Base-by-base conservation (phyloP, 2,329 filamentous ascomycete genomes). In the Pseudogymnoascus sp. region DNA sequence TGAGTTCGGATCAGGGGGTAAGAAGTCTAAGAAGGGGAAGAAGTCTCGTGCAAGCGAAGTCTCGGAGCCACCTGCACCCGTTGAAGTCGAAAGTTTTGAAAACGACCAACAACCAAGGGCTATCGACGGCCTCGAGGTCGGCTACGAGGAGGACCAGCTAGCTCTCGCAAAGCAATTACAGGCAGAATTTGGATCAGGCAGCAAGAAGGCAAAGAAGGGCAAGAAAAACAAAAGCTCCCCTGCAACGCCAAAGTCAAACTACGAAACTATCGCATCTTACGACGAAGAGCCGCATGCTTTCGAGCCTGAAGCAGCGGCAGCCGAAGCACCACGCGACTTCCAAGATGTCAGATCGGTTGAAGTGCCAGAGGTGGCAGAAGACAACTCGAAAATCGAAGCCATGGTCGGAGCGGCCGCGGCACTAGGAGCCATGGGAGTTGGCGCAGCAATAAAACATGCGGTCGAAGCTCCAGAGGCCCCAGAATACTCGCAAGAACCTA, bases 171-270 rank as follows among this genome's bases (percentile, higher is more conserved):
- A 59, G 33, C 39, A 61, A 12, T 17, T 59, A 10, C 44, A 42
- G 7, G 38, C 41, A 9, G 44, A 29, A 27, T 38, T 31, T 55
- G 33, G 33, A 35, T 27, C 39, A n/a, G 74, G 74, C 64, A 69
- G 69, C 7, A 79, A 79, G 71, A 80, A 78, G 64, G 71, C 70
- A 51, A 71, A 71, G 62, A 71, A 71, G 31, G 31, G 48, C 17
- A 59, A 59, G 44, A 36, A 58, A 59, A 62, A 67, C 62, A 65
- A 68, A 21, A 63, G 64, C 64, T 55, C 48, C 21, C 5, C 48
- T 35, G 29, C 29, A 33, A 55, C 48, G n/a, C 48, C 48, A 13
- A 55, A 55, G 29, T 35, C 48, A 55, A 55, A 55, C 31, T 33
- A 55, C 44, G 44, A 51, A 29, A n/a, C 36, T 17, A 8, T 17